A percentile compares a stretch with the other conserved stretches of the same genome.
These are phyloP conservation scores for Myotisia sp. DNA, from an alignment of 2,329 filamentous ascomycete genomes.

Conservation along the genomic window DNA sequence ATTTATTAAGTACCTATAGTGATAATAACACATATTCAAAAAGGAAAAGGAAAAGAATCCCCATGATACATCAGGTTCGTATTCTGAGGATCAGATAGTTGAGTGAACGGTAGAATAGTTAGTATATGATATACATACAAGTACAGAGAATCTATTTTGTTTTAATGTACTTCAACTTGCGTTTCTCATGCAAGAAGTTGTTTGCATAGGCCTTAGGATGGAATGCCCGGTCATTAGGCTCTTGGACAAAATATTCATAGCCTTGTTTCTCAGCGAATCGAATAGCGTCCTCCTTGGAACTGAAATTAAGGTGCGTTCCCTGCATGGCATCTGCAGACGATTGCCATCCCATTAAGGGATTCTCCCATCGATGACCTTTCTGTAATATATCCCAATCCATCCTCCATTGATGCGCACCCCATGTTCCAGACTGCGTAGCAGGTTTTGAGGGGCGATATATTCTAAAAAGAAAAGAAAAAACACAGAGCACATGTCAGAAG, in stretches of 20 bases:
- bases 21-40: too few relatives aligned
- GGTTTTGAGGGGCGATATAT: conserved; percentile 87
- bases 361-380: conserved; percentile 96
- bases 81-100: too few relatives aligned
- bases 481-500: not conserved
- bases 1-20: too few relatives aligned
- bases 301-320: conserved; percentile 80
- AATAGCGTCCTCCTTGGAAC: conserved; percentile 86
- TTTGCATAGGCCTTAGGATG: conserved; percentile 90
- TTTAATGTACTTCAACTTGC: conserved; percentile 75
- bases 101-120: too few relatives aligned
- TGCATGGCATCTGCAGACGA: conserved; percentile 92
- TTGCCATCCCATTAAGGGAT: conserved; percentile 96
- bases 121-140: too few relatives aligned
- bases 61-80: too few relatives aligned
- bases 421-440: conserved; percentile 88
- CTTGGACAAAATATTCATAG: conserved; percentile 97
- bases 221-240: conserved; percentile 78
- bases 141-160: conserved; percentile 50
- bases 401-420: conserved; percentile 73
- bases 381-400: conserved; percentile 95
- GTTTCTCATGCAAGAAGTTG: conserved; percentile 76
- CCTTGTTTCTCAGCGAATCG: conserved; percentile 95
- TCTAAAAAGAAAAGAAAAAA: conserved; percentile 35
- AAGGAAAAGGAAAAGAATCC: too few relatives aligned